Conservation (phyloP, 345 rosid species). For the Ricinus communis region DNA sequence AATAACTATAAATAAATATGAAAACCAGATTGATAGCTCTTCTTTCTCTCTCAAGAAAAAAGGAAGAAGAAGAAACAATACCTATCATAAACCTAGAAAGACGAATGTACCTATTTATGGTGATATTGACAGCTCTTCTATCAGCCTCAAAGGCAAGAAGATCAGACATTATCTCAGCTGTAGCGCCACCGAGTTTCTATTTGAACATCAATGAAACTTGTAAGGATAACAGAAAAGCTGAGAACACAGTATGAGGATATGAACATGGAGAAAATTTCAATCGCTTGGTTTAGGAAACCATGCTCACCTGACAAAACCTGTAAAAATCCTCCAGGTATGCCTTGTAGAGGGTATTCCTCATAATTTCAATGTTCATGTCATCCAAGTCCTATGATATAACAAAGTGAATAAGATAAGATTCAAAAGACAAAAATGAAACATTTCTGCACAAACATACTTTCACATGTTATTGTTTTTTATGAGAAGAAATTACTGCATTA, state of each 20-base stretch:
- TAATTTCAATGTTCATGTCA: constrained; percentile 42
- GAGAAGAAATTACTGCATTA: too few relatives aligned
- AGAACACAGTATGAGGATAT: neutral
- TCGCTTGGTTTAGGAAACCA: constrained; percentile 13
- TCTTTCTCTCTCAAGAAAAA: neutral
- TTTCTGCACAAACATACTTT: neutral
- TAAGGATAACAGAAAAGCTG: constrained; percentile 7
- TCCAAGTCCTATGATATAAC: constrained; percentile 69
- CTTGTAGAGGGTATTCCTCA: constrained; percentile 30
- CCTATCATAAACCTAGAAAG: neutral
- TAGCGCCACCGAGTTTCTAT: constrained; percentile 98
- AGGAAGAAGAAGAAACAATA: neutral
- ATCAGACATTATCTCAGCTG: constrained; percentile 97
- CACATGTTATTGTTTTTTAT: too few relatives aligned
- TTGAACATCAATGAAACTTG: neutral
- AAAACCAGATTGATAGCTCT: neutral
- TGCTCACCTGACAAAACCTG: constrained; percentile 87
- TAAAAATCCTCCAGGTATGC: constrained; percentile 82
- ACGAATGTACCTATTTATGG: constrained; percentile 70
- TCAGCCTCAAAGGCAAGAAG: constrained; percentile 97
- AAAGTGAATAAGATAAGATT: neutral
- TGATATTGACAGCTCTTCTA: constrained; percentile 93
- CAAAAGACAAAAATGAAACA: neutral
- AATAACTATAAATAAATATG: neutral
- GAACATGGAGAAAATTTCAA: neutral